These are phyloP conservation scores for Tylopilus felleus DNA, from an alignment of 768 basidiomycete genomes.

Conservation along the genomic window DNA sequence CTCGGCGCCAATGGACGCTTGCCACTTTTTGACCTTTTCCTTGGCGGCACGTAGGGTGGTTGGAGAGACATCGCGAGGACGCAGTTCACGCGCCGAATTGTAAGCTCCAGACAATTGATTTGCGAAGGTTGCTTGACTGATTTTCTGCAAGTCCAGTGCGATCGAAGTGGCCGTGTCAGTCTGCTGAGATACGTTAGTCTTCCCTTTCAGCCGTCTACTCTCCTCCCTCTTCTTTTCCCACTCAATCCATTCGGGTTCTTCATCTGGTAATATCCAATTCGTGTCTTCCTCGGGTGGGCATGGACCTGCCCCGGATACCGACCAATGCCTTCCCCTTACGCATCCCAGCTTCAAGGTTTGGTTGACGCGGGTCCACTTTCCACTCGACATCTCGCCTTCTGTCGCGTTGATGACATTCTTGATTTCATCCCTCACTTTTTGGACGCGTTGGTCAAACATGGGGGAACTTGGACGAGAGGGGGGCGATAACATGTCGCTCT, in stretches of 20 bases:
- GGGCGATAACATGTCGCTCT: constrained; percentile 32
- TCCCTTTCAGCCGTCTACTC: constrained; percentile 15
- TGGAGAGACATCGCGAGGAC: constrained; percentile 20
- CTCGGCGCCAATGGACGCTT: constrained; percentile 27
- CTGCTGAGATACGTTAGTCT: constrained; percentile 13
- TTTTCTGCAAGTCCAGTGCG: constrained; percentile 6
- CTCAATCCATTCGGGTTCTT: constrained; percentile 48
- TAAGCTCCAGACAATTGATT: neutral
- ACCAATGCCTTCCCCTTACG: constrained; percentile 35
- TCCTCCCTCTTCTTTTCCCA: constrained; percentile 38
- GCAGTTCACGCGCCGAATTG: constrained; percentile 4
- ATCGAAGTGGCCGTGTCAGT: neutral
- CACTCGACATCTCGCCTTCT: constrained; percentile 39
- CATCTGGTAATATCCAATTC: constrained; percentile 40
- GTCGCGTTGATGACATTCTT: constrained; percentile 34
- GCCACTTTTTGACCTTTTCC: constrained; percentile 37
- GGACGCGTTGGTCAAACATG: constrained; percentile 24
- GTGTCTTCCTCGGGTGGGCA: constrained; percentile 21
- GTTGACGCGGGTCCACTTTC: constrained; percentile 46
- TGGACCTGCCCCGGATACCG: constrained; percentile 22
- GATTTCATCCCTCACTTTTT: constrained; percentile 34
- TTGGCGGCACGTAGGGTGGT: constrained; percentile 28
- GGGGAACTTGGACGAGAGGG: constrained; percentile 36
- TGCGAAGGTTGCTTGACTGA: neutral
- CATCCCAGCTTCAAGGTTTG: constrained; percentile 39